Base-by-base conservation (phyloP, 2,329 filamentous ascomycete species). In the Colletotrichum paranaense region DNA sequence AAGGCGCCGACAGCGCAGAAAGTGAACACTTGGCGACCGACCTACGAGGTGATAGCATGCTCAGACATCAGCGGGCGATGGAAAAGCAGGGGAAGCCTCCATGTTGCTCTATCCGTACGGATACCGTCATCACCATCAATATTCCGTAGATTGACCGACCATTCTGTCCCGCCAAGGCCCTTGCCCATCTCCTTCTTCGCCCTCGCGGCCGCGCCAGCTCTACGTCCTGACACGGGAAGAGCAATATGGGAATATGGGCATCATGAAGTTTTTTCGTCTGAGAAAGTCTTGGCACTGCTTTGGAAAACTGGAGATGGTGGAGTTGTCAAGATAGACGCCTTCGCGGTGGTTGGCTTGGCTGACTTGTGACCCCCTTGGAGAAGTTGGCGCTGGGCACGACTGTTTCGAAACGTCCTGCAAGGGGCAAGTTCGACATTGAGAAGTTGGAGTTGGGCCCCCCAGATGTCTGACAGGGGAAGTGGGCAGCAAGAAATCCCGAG, bases 331-430 rank as follows among this genome's bases (percentile, higher is more conserved):
- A 65, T 62, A 59, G 67, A 62, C 38, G 28, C 22, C 42, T 57
- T 38, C 24, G 22, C 56, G 32, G 35, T 73, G 67, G 70, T 65
- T 73, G 70, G 70, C 70, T 52, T 70, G 67, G 53, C 32, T 52
- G 24, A 32, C 26, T 46, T 55, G 22, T 30, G 7, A 49, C 42
- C 42, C 42, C 42, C 42, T 11, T n/a, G 30, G 42, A 16, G 22
- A 53, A 46, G 56, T 46, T 62, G 30, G 19, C 46, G 11, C 42
- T 63, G 22, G 35, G 6, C 24, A 55, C 16, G 55, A 14, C 55
- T 66, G 70, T 73, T 73, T 73, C 70, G 70, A 73, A 73, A 73
- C 70, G 62, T 28, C 14, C 30, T 70, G 55, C 70, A 65, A 57
- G 67, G 67, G 56, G 60, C 30, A 14, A 14, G 46, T 49, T 42